A percentile compares a stretch with the other conserved stretches of the same genome.
Conservation (phyloP, 2,329 filamentous ascomycete species). For the Phialophora macrospora region DNA sequence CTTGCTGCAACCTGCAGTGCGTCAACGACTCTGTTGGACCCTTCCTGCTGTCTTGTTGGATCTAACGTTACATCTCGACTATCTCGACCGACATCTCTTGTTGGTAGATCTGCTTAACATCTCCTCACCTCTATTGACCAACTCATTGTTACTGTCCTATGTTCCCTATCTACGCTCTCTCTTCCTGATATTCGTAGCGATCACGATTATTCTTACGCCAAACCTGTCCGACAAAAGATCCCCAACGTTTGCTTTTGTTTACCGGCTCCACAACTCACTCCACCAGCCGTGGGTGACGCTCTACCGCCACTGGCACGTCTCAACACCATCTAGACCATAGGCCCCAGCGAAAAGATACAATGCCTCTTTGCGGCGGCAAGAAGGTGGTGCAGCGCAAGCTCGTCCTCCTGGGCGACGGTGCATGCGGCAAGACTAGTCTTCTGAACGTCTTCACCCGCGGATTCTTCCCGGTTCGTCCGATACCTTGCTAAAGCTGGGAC, state of each 20-base stretch:
- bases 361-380: slow-evolving; percentile 70
- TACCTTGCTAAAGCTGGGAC: neutral
- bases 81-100: slow-evolving; percentile 10
- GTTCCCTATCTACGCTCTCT: slow-evolving; percentile 3
- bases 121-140: neutral
- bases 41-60: slow-evolving; percentile 12
- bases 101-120: slow-evolving; percentile 17
- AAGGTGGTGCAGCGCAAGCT: slow-evolving; percentile 96
- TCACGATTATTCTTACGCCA: slow-evolving; percentile 3
- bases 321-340: neutral
- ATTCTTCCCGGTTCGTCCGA: slow-evolving; percentile 79
- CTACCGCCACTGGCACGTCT: neutral
- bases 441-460: slow-evolving; percentile 93
- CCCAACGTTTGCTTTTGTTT: slow-evolving; percentile 1
- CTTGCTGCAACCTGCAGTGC: slow-evolving; percentile 6
- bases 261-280: neutral
- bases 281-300: neutral
- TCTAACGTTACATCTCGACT: slow-evolving; percentile 17
- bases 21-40: slow-evolving; percentile 24
- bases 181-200: neutral
- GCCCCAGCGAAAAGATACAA: slow-evolving; percentile 15
- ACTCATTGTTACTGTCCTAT: neutral
- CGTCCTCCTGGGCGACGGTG: slow-evolving; percentile 75
- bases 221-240: neutral
- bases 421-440: slow-evolving; percentile 77